Percentiles rank a stretch among this genome's conserved stretches.
phyloP scores from a whole-genome alignment of 2,329 filamentous ascomycete genomes.

The Sporothrix mexicana region DNA sequence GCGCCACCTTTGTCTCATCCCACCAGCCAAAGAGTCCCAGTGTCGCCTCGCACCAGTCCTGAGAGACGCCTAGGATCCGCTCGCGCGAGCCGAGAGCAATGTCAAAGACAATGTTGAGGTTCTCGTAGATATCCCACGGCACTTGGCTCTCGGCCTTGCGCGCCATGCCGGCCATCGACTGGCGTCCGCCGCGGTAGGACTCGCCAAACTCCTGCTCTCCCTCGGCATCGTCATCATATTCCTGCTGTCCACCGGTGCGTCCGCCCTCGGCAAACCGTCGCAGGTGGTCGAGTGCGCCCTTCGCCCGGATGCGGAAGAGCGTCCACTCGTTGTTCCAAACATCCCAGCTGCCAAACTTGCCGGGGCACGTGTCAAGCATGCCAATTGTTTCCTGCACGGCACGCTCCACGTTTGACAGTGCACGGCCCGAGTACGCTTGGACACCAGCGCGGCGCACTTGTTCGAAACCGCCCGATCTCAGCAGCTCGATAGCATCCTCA shows the following conservation, averaged over 20 bases:
- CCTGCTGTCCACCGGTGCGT: constrained; percentile 45
- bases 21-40: constrained; percentile 88
- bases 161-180: constrained; percentile 68
- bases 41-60: constrained; percentile 92
- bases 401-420: constrained; percentile 77
- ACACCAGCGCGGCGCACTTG: constrained; percentile 72
- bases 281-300: constrained; percentile 71
- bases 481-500: constrained; percentile 66
- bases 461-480: constrained; percentile 79
- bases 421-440: constrained; percentile 72
- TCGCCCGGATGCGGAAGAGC: constrained; percentile 77
- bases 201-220: constrained; percentile 43
- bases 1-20: constrained; percentile 63
- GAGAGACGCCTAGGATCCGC: constrained; percentile 75
- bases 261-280: constrained; percentile 80
- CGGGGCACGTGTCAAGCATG: constrained; percentile 76
- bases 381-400: constrained; percentile 72
- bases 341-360: constrained; percentile 76
- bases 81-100: constrained; percentile 77
- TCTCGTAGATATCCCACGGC: constrained; percentile 89
- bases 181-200: constrained; percentile 45
- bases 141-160: constrained; percentile 83
- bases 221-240: constrained; percentile 66
- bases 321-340: constrained; percentile 82
- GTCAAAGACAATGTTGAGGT: constrained; percentile 78